phyloP scores from a whole-genome alignment of 139 green algal genomes.

The Chlorella sp. region DNA sequence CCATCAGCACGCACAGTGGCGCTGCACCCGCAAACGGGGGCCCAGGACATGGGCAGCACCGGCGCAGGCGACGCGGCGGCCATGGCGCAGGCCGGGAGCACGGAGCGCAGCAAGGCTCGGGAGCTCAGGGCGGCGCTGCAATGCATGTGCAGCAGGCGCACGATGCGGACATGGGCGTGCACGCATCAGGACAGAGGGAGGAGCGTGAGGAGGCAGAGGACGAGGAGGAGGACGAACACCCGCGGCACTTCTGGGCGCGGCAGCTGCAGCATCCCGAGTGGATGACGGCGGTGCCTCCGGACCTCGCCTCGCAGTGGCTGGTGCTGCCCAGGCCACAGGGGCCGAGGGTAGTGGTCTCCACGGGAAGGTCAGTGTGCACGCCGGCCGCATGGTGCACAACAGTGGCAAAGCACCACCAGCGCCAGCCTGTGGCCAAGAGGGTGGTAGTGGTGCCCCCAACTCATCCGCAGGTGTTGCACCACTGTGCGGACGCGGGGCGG shows the following conservation, averaged over 20 bases:
- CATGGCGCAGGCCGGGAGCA: too few species aligned
- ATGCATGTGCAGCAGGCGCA: too few species aligned
- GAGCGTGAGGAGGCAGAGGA: too few species aligned
- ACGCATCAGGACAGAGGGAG: too few species aligned
- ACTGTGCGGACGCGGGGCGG: background rate
- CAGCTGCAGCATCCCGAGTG: slow-evolving; percentile 88
- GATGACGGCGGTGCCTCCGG: slow-evolving; percentile 77
- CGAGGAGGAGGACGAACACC: background rate
- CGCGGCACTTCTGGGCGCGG: slow-evolving; percentile 40
- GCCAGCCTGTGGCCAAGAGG: background rate
- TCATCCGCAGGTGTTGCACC: background rate
- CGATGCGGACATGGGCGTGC: too few species aligned
- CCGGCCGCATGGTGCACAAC: background rate
- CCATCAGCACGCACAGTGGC: too few species aligned
- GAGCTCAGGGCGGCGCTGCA: too few species aligned
- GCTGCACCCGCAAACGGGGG: too few species aligned
- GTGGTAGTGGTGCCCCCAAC: too few species aligned
- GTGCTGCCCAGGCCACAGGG: background rate
- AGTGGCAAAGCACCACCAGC: background rate
- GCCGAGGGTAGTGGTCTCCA: background rate
- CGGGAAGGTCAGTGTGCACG: background rate
- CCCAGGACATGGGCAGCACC: too few species aligned
- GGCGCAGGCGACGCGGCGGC: too few species aligned
- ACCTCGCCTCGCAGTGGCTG: slow-evolving; percentile 56
- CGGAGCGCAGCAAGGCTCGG: too few species aligned